Conservation (phyloP, 2,329 filamentous ascomycete genomes). For the Dothidotthia symphoricarpi region DNA sequence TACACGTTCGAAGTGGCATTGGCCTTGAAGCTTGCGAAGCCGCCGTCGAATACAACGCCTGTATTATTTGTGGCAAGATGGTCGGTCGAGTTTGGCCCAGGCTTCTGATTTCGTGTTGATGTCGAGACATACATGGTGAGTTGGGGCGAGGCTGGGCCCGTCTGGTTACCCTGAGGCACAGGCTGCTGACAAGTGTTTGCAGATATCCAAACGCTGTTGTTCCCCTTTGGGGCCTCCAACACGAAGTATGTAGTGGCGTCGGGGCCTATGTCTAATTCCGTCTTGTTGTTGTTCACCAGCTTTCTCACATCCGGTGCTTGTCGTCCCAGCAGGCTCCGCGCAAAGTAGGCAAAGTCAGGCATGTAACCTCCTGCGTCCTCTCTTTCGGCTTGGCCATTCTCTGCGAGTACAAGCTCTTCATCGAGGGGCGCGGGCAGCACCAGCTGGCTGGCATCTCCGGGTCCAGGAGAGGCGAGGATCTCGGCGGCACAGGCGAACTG, state of each 20-base stretch:
- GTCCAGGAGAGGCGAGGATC: constrained; percentile 25
- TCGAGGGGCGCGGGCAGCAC: constrained; percentile 2
- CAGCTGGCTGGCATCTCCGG: constrained; percentile 12
- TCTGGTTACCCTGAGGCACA: constrained; percentile 50
- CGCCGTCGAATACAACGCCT: constrained; percentile 58
- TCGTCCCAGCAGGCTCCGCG: constrained; percentile 63
- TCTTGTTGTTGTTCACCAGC: constrained; percentile 65
- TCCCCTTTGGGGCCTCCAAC: constrained; percentile 46
- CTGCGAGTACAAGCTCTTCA: constrained; percentile 7
- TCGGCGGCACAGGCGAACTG: constrained; percentile 61
- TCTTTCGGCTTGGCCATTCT: constrained; percentile 34
- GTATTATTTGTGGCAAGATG: constrained; percentile 45
- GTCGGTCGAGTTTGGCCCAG: constrained; percentile 59
- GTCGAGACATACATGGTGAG: constrained; percentile 75
- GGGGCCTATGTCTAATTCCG: constrained; percentile 58
- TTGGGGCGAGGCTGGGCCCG: constrained; percentile 56
- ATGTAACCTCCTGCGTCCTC: constrained; percentile 50
- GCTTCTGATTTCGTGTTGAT: constrained; percentile 60
- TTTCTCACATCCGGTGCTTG: constrained; percentile 51
- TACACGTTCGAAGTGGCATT: constrained; percentile 68
- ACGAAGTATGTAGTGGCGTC: constrained; percentile 65
- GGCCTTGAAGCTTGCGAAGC: constrained; percentile 65
- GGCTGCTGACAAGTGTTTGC: constrained; percentile 86
- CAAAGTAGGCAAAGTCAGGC: constrained; percentile 61
- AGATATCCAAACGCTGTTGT: constrained; percentile 67